Evolutionary conservation across 768 basidiomycete species (phyloP).

Genomic region (Lentinula aciculospora): DNA sequence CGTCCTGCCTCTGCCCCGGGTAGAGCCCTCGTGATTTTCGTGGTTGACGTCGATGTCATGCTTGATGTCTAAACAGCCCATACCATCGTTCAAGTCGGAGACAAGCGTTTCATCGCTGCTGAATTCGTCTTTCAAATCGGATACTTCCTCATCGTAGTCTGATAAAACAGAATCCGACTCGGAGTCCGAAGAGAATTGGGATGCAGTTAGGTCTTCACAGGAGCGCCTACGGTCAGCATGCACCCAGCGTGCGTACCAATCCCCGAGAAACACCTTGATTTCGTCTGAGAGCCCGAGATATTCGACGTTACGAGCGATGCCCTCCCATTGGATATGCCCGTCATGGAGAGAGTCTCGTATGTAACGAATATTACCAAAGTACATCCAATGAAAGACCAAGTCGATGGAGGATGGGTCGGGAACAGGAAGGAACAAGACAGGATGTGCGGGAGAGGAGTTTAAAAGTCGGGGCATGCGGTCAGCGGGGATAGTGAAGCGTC

Average conservation of each 20-base stretch:
- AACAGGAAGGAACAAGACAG: constrained; percentile 67
- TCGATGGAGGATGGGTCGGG: constrained; percentile 71
- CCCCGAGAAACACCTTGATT: constrained; percentile 71
- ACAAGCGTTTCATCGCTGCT: not conserved
- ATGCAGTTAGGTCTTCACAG: not conserved
- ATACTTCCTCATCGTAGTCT: constrained; percentile 15
- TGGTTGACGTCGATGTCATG: not conserved
- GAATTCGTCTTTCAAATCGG: not conserved
- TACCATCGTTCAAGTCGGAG: not conserved
- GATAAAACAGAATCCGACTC: not conserved
- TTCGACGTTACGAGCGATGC: constrained; percentile 83
- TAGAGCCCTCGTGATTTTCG: not conserved
- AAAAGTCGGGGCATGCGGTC: constrained; percentile 65
- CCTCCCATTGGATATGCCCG: constrained; percentile 75
- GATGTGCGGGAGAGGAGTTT: constrained; percentile 54
- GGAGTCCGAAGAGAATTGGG: not conserved
- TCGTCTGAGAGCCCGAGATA: constrained; percentile 75
- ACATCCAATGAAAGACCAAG: constrained; percentile 74
- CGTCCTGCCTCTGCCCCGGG: constrained; percentile 6
- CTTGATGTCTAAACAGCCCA: not conserved
- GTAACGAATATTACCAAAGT: constrained; percentile 62
- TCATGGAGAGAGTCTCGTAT: constrained; percentile 66
- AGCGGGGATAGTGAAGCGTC: constrained; percentile 34
- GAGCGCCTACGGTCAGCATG: constrained; percentile 21
- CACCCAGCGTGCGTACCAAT: constrained; percentile 69